These are phyloP conservation scores for California macrophylla DNA, from an alignment of 441 rosid genomes.

Conservation along the genomic window DNA sequence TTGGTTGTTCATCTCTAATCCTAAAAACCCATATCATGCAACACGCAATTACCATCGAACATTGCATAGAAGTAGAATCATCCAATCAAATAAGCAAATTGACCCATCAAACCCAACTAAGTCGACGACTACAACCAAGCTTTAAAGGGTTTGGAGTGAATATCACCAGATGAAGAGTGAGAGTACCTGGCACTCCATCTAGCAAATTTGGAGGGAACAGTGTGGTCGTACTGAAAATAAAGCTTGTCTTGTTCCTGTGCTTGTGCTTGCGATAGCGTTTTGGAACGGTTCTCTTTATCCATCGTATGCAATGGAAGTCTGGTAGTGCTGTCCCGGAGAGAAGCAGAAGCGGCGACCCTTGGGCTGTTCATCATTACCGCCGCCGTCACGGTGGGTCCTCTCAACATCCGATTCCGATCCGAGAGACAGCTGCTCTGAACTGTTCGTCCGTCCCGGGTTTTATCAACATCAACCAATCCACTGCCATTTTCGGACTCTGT, in stretches of 20 bases:
- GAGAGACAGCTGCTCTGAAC: neutral
- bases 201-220: conserved; percentile 49
- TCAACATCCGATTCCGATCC: neutral
- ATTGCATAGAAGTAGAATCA: neutral
- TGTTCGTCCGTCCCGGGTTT: neutral
- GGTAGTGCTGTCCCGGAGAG: neutral
- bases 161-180: neutral
- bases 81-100: neutral
- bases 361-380: neutral
- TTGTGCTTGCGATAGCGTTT: neutral
- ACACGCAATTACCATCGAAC: neutral
- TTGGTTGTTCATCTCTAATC: neutral
- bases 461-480: too few relatives aligned
- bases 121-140: neutral
- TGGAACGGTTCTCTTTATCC: neutral
- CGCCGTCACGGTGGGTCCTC: neutral
- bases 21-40: neutral
- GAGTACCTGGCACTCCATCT: conserved; percentile 65
- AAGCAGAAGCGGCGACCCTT: neutral
- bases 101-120: neutral
- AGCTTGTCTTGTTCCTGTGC: conserved; percentile 19
- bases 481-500: too few relatives aligned
- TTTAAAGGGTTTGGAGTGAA: neutral
- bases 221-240: conserved; percentile 55
- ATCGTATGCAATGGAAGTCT: neutral